Conservation (phyloP, 352 stramenopile species). For the Pythium sp. region DNA sequence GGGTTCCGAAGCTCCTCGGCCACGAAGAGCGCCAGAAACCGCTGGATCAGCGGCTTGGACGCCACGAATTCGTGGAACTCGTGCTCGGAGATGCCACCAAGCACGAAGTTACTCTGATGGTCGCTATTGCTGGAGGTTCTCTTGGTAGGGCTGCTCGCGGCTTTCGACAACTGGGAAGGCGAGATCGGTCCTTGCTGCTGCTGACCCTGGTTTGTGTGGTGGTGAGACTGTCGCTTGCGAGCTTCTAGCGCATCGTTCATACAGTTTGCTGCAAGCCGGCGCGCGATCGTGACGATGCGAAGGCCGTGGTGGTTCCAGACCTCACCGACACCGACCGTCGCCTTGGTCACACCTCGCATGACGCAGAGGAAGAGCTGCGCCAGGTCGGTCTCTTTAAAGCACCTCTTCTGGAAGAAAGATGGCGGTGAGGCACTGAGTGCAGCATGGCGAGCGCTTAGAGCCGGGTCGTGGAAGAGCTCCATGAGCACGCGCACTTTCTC, state of each 20-base stretch:
- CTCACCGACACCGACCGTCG: constrained; percentile 39
- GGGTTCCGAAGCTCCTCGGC: constrained; percentile 65
- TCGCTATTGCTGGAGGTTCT: too few relatives aligned
- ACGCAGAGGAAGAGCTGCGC: constrained; percentile 51
- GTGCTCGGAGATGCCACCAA: constrained; percentile 16
- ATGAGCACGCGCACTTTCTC: constrained; percentile 57
- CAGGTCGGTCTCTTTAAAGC: constrained; percentile 57
- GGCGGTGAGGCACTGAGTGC: constrained; percentile 13
- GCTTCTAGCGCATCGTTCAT: constrained; percentile 13
- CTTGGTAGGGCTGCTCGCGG: constrained; percentile 1
- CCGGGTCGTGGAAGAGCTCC: constrained; percentile 49
- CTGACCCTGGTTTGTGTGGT: neutral
- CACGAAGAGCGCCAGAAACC: constrained; percentile 59
- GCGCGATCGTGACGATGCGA: constrained; percentile 18
- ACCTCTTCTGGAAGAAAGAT: constrained; percentile 13
- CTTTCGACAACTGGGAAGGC: constrained; percentile 1
- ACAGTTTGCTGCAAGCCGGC: constrained; percentile 20
- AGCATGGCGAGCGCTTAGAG: constrained; percentile 20
- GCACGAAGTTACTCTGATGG: neutral
- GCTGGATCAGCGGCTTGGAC: constrained; percentile 27
- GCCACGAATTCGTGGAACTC: constrained; percentile 38
- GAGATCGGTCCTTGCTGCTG: neutral
- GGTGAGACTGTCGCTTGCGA: neutral
- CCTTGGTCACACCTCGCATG: constrained; percentile 50
- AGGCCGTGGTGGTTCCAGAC: constrained; percentile 40